Evolutionary conservation across 352 stramenopile species (phyloP), one percentile per base, ranked within the genome.

Genomic region (Phytophthora chlamydospora): DNA sequence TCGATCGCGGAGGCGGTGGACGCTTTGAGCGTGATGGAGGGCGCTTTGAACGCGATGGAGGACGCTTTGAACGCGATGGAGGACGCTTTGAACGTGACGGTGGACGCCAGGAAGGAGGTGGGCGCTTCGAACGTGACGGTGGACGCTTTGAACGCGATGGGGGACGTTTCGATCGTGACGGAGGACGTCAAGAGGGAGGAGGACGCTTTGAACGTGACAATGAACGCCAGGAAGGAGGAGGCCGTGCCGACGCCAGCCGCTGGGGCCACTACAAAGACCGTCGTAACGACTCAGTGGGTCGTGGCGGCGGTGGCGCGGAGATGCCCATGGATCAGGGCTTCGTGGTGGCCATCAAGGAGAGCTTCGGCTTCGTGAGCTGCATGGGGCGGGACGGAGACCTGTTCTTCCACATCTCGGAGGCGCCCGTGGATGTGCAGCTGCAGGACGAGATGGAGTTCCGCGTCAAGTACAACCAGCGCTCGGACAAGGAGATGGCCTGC

Each of bases 351-450:
- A 77, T 87, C 41, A 82, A 74, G 47, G 77, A 84, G 29, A 83
- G 66, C 27, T 87, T 87, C 45, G 77, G 77, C 39, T 87, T 87
- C 49, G 73, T 87, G 29, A 80, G 82, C 59, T 78, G 80, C 49
- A 60, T 87, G 58, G 82, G 88, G 8, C 72, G 79, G 47, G 79
- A 93, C 12, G 79, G 77, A 17, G 85, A 93, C 35, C 46, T 91
- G 39, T 93, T 93, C 64, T 93, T 93, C 68, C 85, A 93, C 69
- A 85, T 91, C 33, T 86, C 80, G 7, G 85, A 93, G 40, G 85
- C 82, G 24, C 85, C 85, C 0, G 61, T 85, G 59, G 80, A 89
- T 60, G 53, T 88, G 44, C 72, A 90, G 52, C 36, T 91, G 40
- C 70, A 87, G 19, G 83, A 91, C 60, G 85, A 93, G 43, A 73